phyloP scores from a whole-genome alignment of 2,329 filamentous ascomycete genomes.

The Colletotrichum liaoningense region DNA sequence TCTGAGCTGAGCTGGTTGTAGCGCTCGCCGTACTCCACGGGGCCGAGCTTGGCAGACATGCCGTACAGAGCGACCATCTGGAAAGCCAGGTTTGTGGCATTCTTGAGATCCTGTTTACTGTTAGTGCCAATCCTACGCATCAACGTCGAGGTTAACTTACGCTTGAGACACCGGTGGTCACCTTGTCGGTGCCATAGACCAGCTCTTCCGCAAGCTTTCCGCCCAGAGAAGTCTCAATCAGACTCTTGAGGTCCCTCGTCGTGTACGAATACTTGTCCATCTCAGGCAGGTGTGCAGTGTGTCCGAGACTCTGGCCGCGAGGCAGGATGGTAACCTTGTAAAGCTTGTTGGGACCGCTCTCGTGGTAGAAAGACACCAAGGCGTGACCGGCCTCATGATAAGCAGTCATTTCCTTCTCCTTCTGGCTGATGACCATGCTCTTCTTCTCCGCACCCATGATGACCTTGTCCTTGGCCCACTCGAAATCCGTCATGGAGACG shows the following conservation, averaged over 20 bases:
- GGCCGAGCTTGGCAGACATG: conserved; percentile 89
- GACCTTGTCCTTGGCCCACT: conserved; percentile 98
- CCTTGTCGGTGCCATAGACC: conserved; percentile 89
- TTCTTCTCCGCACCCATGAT: conserved; percentile 95
- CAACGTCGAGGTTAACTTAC: conserved; percentile 60
- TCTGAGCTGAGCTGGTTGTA: conserved; percentile 86
- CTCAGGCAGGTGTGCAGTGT: conserved; percentile 88
- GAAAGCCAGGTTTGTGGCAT: conserved; percentile 85
- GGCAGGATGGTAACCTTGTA: conserved; percentile 99
- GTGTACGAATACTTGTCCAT: conserved; percentile 93
- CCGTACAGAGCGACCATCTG: conserved; percentile 89
- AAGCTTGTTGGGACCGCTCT: conserved; percentile 77
- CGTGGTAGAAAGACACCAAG: conserved; percentile 85
- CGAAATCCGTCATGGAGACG: conserved; percentile 84
- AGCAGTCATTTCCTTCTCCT: conserved; percentile 96
- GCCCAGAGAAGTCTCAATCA: conserved; percentile 84
- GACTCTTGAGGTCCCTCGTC: conserved; percentile 84
- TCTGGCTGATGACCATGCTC: conserved; percentile 88
- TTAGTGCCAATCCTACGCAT: conserved; percentile 38
- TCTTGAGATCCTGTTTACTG: conserved; percentile 78
- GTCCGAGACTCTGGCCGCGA: conserved; percentile 84
- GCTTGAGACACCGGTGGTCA: conserved; percentile 86
- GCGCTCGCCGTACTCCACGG: conserved; percentile 86
- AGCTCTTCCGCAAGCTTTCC: conserved; percentile 93
- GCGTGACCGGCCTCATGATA: conserved; percentile 98